Base-by-base conservation (phyloP, 2,329 filamentous ascomycete genomes). In the Myriosclerotinia scirpicola region DNA sequence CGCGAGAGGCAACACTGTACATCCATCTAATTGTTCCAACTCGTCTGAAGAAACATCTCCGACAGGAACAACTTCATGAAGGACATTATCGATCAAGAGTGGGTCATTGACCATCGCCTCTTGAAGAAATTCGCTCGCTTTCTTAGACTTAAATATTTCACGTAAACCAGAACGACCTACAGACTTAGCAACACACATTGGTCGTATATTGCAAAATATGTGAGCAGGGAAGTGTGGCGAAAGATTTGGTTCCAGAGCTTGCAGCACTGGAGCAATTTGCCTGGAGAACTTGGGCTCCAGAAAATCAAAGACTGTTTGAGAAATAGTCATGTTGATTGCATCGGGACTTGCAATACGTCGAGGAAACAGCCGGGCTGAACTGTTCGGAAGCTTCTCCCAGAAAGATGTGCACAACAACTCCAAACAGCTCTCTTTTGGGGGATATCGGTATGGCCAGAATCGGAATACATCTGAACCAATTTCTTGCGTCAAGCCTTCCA, bases 1-100 rank as follows among this genome's bases (percentile, higher is more conserved):
- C 34, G 61, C 67, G 7, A 76, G 69, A 5, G 73, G 75, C 8
- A 76, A 34, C 61, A 76, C 54, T 30, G 67, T 62, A 53, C 75
- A 76, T 9, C 71, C 73, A 44, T 73, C 67, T 17, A 76, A 64
- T 12, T 71, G 59, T 20, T 69, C 46, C 14, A 69, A 46, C 20
- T 68, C 71, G 4, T 48, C 34, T 30, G 60, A 6, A 34, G 42
- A 20, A 38, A 26, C 12, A 3, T 64, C 56, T 36, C 46, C 65
- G 17, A 46, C 42, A 48, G 64, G 69, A 61, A 67, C 67, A 0
- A 62, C 12, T 26, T 66, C 59, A 48, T 56, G 5, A 5, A 72
- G 46, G 11, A 73, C 44, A 5, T 58, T 56, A 14, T 59, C 38
- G 17, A 71, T 64, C 11, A 70, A 17, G 9, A 9, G 17, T 9